These are phyloP conservation scores for Daldinia eschscholtzii DNA, from an alignment of 2,329 filamentous ascomycete species.

Conservation along the genomic window DNA sequence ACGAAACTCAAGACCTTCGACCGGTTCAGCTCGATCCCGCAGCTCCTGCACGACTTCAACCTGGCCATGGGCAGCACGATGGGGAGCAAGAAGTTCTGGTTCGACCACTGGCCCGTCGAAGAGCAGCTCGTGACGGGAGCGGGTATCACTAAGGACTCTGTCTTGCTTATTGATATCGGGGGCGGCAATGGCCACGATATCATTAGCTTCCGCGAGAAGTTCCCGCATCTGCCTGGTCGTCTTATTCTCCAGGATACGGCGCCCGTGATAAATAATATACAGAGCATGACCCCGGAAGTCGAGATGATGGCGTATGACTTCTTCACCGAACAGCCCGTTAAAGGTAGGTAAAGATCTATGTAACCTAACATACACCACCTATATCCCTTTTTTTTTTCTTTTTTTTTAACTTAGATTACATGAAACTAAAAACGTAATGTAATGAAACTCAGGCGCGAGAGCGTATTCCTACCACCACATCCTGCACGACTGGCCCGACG, in stretches of 20 bases:
- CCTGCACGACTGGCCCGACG: constrained; percentile 56
- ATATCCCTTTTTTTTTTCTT: no score
- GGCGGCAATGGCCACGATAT: constrained; percentile 51
- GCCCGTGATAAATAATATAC: constrained; percentile 42
- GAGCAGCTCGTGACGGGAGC: constrained; percentile 48
- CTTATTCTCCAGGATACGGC: constrained; percentile 51
- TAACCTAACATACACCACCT: not conserved
- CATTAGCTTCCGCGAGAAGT: constrained; percentile 45
- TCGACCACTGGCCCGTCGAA: constrained; percentile 49
- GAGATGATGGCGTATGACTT: constrained; percentile 54
- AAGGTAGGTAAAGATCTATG: constrained; percentile 44
- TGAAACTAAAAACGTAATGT: not conserved
- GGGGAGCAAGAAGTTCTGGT: constrained; percentile 47
- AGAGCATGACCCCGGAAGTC: constrained; percentile 42
- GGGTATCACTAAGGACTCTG: constrained; percentile 7
- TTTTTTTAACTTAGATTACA: no score
- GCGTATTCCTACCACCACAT: constrained; percentile 52
- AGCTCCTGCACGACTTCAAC: constrained; percentile 46
- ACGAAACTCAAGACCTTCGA: constrained; percentile 47
- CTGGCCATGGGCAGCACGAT: constrained; percentile 50
- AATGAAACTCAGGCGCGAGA: constrained; percentile 47
- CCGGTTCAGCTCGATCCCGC: constrained; percentile 41
- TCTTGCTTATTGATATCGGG: constrained; percentile 51
- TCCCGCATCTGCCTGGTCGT: constrained; percentile 41
- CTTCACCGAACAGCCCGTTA: constrained; percentile 52